Evolutionary conservation across 2,329 filamentous ascomycete genomes (phyloP).

Genomic region (Sporothrix euskadiensis): DNA sequence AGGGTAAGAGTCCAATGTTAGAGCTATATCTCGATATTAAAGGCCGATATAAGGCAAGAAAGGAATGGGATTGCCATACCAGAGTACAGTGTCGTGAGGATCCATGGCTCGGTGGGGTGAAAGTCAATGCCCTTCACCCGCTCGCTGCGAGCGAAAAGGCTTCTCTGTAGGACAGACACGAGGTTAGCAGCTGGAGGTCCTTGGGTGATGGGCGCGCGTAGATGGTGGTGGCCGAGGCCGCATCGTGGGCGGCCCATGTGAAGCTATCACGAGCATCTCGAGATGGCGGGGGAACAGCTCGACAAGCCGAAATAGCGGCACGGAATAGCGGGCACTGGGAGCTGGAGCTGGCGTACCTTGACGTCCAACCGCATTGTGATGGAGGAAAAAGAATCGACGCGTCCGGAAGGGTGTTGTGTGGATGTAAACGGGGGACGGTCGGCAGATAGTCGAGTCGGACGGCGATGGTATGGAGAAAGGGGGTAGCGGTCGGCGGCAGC

Average conservation of each 20-base stretch:
- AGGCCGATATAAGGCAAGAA: background rate
- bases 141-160: slow-evolving; percentile 35
- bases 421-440: slow-evolving; percentile 5
- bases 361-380: slow-evolving; percentile 35
- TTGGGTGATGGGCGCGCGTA: background rate
- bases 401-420: background rate
- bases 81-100: slow-evolving; percentile 88
- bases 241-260: background rate
- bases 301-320: background rate
- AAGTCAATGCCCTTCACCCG: slow-evolving; percentile 35
- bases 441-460: slow-evolving; percentile 4
- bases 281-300: slow-evolving; percentile 5
- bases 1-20: background rate
- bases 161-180: slow-evolving; percentile 27
- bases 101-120: slow-evolving; percentile 34
- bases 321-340: background rate
- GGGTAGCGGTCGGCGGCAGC: slow-evolving; percentile 13
- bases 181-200: background rate
- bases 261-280: slow-evolving; percentile 20
- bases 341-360: slow-evolving; percentile 28
- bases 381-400: background rate
- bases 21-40: background rate
- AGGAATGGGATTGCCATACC: slow-evolving; percentile 55
- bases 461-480: slow-evolving; percentile 19
- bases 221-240: background rate